Evolutionary conservation across 31 red algal species (phyloP), one percentile per base, ranked within the genome.

Genomic region (Endocladia muricata): DNA sequence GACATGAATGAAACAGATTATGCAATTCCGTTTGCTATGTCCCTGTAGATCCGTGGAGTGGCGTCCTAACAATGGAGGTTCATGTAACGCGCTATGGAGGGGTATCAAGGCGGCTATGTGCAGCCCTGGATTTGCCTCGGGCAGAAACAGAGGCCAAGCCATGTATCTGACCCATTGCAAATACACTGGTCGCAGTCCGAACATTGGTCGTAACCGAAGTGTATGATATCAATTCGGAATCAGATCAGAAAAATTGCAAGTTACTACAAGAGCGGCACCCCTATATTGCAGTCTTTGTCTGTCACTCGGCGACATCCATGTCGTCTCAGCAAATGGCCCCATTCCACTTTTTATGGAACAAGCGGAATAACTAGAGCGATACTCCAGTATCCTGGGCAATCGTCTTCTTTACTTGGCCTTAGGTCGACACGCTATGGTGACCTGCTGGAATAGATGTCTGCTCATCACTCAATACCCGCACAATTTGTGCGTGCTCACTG

Each of bases 311-410:
- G 4, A 77, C 37, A 4, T 77, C 17, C 11, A 77, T 36, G 31
- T 77, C 37, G 3, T 77, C 23, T 25, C 4, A 4, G 73, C 3
- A 58, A 55, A 77, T 3, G 37, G 2, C 22, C 73, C 73, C 2
- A 58, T 77, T 37, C 5, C 61, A 3, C 55, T 77, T 39, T 77
- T 22, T 19, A 58, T 77, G 17, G 73, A 58, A 26, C 3, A 77
- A 31, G 61, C 61, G 54, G 54, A 77, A 23, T 32, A 17, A 17
- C 26, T 77, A 5, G 56, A 55, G 17, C 31, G 37, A 36, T 77
- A 77, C 52, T 40, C 61, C 73, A 63, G 61, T 55, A 62, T 40
- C 55, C 73, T 66, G 21, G 41, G 37, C n/a, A 62, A 77, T 40
- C 3, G 21, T 13, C 49, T 77, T 22, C 37, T 77, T 26, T 28